Evolutionary conservation across 2,329 filamentous ascomycete species (phyloP).

Genomic region (Hymenoscyphus fructigenus): DNA sequence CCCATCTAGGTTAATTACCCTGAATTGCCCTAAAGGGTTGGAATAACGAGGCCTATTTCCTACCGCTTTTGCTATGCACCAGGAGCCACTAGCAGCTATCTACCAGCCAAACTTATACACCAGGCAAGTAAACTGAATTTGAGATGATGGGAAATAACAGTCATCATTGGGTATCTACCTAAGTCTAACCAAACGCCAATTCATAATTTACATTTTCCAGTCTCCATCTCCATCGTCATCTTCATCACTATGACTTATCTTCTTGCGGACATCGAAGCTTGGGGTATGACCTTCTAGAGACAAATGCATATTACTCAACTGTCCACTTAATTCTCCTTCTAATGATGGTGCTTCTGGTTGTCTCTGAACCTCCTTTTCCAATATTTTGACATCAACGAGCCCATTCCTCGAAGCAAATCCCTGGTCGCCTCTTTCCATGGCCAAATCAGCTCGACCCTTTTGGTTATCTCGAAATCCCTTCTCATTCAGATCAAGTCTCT

Average conservation of each 20-base stretch:
- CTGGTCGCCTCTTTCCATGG: conserved; percentile 49
- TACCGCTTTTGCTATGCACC: too few relatives aligned
- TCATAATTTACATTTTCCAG: conserved; percentile 28
- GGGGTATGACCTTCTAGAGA: conserved; percentile 34
- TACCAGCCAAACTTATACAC: neutral
- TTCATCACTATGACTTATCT: conserved; percentile 21
- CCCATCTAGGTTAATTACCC: too few relatives aligned
- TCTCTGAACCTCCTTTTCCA: conserved; percentile 49
- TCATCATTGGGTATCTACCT: neutral
- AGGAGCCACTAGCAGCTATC: neutral
- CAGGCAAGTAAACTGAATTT: neutral
- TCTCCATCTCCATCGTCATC: conserved; percentile 26
- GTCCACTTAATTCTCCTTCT: conserved; percentile 35
- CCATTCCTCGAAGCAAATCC: conserved; percentile 27
- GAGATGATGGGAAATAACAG: neutral
- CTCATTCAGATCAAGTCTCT: conserved; percentile 46
- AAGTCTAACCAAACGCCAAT: conserved; percentile 10
- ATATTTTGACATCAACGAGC: conserved; percentile 48
- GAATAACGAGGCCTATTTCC: too few relatives aligned
- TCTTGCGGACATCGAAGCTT: conserved; percentile 26
- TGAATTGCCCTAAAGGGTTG: too few relatives aligned
- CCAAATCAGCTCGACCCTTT: conserved; percentile 45
- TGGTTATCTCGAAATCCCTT: conserved; percentile 40
- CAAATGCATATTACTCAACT: conserved; percentile 34
- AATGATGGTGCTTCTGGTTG: conserved; percentile 42